Conservation (phyloP, 108 stramenopile genomes). For the Discostella stelligeroides region DNA sequence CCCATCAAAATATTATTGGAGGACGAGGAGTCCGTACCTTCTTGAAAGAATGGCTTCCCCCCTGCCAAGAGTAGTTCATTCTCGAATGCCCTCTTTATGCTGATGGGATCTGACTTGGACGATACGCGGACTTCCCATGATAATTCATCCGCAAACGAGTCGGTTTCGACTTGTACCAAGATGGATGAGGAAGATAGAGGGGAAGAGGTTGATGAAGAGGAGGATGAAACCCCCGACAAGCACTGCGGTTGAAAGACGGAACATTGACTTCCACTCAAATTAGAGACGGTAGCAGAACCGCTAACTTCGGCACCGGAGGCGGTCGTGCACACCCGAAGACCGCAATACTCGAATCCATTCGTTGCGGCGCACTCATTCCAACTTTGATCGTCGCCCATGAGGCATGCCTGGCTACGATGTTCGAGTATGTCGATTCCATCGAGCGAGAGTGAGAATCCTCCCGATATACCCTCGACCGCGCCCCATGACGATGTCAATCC, state of each 20-base stretch:
- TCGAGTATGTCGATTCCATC: slow-evolving; percentile 2
- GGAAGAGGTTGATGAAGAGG: not conserved
- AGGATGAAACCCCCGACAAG: not conserved
- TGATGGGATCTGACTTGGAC: not conserved
- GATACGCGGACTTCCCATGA: slow-evolving; percentile 29
- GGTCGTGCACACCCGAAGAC: slow-evolving; percentile 14
- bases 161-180: slow-evolving; percentile 12
- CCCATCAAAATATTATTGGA: not conserved
- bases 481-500: slow-evolving; percentile 14
- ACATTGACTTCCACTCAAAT: slow-evolving; percentile 23
- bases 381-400: not conserved
- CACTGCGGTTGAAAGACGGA: not conserved
- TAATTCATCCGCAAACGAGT: slow-evolving; percentile 14
- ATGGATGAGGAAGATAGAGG: not conserved
- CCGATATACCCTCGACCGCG: slow-evolving; percentile 6
- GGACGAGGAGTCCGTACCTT: not conserved
- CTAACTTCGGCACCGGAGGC: not conserved
- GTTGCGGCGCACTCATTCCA: slow-evolving; percentile 13
- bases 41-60: not conserved
- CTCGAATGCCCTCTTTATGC: not conserved
- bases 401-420: not conserved
- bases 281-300: slow-evolving; percentile 1
- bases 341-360: slow-evolving; percentile 31
- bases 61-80: slow-evolving; percentile 12
- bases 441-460: slow-evolving; percentile 9